A percentile compares a stretch with the other conserved stretches of the same genome.
Evolutionary conservation across 2,329 filamentous ascomycete genomes (phyloP).

Genomic region (Colletotrichum gloeosporioides): DNA sequence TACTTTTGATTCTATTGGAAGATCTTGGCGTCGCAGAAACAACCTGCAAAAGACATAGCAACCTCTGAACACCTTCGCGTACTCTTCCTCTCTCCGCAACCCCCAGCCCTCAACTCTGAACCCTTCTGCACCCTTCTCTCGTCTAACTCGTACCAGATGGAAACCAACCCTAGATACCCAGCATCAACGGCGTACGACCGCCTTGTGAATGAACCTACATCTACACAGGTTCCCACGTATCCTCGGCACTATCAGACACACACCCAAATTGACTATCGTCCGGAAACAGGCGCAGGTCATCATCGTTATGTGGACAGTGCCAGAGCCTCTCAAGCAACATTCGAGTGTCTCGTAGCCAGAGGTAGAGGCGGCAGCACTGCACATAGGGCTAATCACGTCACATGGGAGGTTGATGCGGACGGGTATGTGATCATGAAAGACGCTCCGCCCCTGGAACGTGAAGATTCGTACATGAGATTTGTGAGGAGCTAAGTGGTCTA

Average conservation of each 20-base stretch:
- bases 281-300: background rate
- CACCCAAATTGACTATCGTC: fast-evolving
- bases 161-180: background rate
- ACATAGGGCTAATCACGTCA: no score
- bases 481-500: background rate
- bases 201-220: fast-evolving
- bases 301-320: fast-evolving
- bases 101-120: background rate
- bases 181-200: background rate
- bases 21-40: background rate
- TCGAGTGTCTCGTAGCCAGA: fast-evolving
- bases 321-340: background rate
- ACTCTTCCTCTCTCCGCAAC: background rate
- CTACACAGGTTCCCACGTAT: background rate
- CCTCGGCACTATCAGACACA: background rate
- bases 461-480: no score
- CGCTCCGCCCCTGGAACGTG: background rate
- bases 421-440: background rate
- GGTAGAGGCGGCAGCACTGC: background rate
- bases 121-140: background rate
- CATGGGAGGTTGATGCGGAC: background rate
- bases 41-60: background rate
- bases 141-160: background rate
- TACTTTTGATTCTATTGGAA: background rate
- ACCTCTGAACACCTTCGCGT: background rate